Evolutionary conservation across 495 filamentous ascomycete genomes (phyloP).

Genomic region (Schizothecium vesticola): DNA sequence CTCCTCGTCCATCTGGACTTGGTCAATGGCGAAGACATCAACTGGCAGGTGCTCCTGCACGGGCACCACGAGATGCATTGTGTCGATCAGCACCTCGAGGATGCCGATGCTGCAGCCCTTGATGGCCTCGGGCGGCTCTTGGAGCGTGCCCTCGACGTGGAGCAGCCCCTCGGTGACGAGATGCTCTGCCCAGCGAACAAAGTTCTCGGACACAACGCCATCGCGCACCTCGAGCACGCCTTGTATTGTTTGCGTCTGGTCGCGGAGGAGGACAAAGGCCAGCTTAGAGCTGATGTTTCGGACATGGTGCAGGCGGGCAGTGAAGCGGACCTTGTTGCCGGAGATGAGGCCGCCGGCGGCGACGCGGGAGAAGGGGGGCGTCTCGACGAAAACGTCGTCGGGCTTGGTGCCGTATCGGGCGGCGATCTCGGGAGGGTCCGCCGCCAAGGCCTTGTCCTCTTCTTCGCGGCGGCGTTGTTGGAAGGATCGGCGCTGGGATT

Average conservation of each 20-base stretch:
- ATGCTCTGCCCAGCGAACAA: conserved; percentile 83
- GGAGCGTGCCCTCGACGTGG: conserved; percentile 67
- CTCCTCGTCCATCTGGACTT: conserved; percentile 33
- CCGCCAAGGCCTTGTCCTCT: conserved; percentile 36
- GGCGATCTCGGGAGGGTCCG: conserved; percentile 52
- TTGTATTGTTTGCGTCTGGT: conserved; percentile 77
- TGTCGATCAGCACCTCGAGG: conserved; percentile 73
- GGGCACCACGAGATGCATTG: conserved; percentile 59
- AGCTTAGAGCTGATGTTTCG: conserved; percentile 80
- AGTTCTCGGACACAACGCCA: conserved; percentile 61
- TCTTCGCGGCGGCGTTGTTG: conserved; percentile 43
- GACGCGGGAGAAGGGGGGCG: conserved; percentile 17
- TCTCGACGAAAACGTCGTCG: conserved; percentile 28
- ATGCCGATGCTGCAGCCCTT: conserved; percentile 71
- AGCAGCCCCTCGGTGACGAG: conserved; percentile 78
- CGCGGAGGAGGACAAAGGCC: conserved; percentile 80
- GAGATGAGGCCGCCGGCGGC: conserved; percentile 32
- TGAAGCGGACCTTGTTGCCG: conserved; percentile 68
- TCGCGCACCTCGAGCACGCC: conserved; percentile 59
- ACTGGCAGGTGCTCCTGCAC: conserved; percentile 67
- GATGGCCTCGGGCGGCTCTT: conserved; percentile 68
- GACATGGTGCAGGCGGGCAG: conserved; percentile 79
- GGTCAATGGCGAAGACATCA: conserved; percentile 52
- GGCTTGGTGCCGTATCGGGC: conserved; percentile 53
- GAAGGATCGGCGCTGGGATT: conserved; percentile 49